Percentiles rank a stretch among this genome's conserved stretches.
Evolutionary conservation across 306 rosid species (phyloP).

Genomic region (Sicyos baderoa): DNA sequence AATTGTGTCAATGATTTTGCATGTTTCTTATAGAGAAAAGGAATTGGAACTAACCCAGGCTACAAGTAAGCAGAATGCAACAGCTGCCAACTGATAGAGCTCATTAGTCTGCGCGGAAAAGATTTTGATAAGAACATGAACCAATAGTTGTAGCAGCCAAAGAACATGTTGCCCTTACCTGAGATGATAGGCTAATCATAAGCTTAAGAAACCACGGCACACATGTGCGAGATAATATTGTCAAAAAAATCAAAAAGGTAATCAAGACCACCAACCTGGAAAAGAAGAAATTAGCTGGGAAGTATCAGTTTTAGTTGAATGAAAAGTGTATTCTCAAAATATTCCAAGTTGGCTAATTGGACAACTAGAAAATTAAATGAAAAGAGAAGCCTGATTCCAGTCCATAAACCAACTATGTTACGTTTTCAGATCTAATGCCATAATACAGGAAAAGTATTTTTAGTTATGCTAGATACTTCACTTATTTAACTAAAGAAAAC

Average conservation of each 20-base stretch:
- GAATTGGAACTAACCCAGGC: conserved; percentile 72
- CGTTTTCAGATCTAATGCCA: not conserved
- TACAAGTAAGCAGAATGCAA: conserved; percentile 94
- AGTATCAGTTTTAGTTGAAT: conserved; percentile 4
- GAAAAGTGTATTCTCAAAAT: not conserved
- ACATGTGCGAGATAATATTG: conserved; percentile 70
- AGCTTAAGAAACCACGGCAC: conserved; percentile 90
- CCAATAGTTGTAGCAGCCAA: conserved; percentile 18
- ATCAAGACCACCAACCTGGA: conserved; percentile 68
- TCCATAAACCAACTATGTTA: conserved; percentile 7
- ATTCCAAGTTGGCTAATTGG: not conserved
- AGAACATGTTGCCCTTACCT: conserved; percentile 42
- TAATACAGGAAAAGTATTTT: not conserved
- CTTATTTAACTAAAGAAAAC: not conserved
- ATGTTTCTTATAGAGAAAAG: not conserved
- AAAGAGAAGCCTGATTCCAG: conserved; percentile 5
- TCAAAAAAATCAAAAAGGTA: conserved; percentile 57
- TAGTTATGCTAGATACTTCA: not conserved
- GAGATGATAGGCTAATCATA: conserved; percentile 92
- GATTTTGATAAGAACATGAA: conserved; percentile 11
- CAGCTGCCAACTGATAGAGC: conserved; percentile 90
- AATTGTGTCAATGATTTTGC: no score
- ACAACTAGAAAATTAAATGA: not conserved
- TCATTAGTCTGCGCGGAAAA: conserved; percentile 74
- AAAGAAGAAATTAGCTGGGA: conserved; percentile 25